Evolutionary conservation across 1,284 basidiomycete species (phyloP).

Genomic region (Butyriboletus appendiculatus): DNA sequence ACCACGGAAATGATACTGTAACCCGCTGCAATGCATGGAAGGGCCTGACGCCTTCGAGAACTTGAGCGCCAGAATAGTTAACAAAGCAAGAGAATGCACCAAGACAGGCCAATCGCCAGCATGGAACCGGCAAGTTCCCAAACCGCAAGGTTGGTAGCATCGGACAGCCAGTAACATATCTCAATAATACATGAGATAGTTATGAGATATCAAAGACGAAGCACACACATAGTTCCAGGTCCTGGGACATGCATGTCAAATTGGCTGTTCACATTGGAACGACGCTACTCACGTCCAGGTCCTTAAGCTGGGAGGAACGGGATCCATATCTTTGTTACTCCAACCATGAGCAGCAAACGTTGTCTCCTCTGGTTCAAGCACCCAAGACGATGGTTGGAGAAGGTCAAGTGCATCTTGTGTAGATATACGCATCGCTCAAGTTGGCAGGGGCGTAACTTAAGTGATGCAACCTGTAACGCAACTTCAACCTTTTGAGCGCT

Average conservation of each 20-base stretch:
- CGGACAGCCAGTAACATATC: conserved; percentile 37
- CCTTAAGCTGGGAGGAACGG: conserved; percentile 56
- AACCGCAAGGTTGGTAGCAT: conserved; percentile 46
- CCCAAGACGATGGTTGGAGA: conserved; percentile 41
- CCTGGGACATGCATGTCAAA: conserved; percentile 10
- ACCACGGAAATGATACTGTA: conserved; percentile 45
- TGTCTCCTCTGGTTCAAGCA: conserved; percentile 49
- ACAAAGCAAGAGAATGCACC: conserved; percentile 33
- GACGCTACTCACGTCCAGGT: conserved; percentile 53
- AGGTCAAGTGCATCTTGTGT: conserved; percentile 10
- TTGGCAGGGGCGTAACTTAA: neutral
- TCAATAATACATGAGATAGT: conserved; percentile 11
- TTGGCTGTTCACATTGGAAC: neutral
- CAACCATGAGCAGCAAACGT: conserved; percentile 56
- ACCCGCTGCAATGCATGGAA: conserved; percentile 51
- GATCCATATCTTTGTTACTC: conserved; percentile 81
- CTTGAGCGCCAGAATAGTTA: conserved; percentile 5
- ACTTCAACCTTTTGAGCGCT: conserved; percentile 2
- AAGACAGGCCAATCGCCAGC: conserved; percentile 54
- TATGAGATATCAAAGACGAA: neutral
- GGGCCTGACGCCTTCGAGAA: conserved; percentile 45
- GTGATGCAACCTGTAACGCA: too few relatives aligned
- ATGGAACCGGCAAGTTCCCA: conserved; percentile 54
- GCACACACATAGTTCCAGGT: conserved; percentile 32
- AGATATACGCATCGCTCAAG: conserved; percentile 16